Evolutionary conservation across 768 basidiomycete species (phyloP).

Genomic region (Hydnomerulius pinastri): DNA sequence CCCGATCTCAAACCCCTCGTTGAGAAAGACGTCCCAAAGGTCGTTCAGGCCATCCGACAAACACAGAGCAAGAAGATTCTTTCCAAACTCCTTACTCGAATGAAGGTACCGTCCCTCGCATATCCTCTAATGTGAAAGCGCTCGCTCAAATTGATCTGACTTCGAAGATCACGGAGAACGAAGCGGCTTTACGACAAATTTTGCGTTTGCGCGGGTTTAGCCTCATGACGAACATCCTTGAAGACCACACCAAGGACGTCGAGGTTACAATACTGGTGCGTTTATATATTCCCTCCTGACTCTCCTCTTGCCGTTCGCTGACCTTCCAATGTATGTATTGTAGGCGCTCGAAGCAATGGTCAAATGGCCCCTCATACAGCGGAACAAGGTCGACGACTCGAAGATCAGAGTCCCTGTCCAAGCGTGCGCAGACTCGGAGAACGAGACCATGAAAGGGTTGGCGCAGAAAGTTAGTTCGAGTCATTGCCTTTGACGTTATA

Average conservation of each 20-base stretch:
- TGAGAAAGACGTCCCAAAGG: slow-evolving; percentile 84
- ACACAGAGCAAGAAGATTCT: slow-evolving; percentile 82
- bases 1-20: slow-evolving; percentile 75
- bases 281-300: slow-evolving; percentile 6
- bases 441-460: slow-evolving; percentile 54
- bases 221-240: slow-evolving; percentile 85
- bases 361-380: slow-evolving; percentile 78
- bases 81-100: slow-evolving; percentile 78
- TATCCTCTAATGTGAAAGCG: background rate
- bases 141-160: background rate
- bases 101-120: slow-evolving; percentile 56
- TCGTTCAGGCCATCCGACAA: slow-evolving; percentile 89
- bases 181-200: slow-evolving; percentile 74
- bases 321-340: background rate
- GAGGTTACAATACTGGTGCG: slow-evolving; percentile 74
- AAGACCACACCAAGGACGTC: slow-evolving; percentile 69
- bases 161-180: slow-evolving; percentile 80
- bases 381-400: slow-evolving; percentile 91
- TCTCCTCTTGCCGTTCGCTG: background rate
- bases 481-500: background rate
- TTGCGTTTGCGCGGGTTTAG: slow-evolving; percentile 93
- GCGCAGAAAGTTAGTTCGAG: slow-evolving; percentile 58
- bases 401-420: slow-evolving; percentile 69
- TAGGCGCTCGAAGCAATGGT: slow-evolving; percentile 69
- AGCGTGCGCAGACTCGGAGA: slow-evolving; percentile 51